Evolutionary conservation across 176 grass and related monocot genomes (phyloP).

Genomic region (Carex scoparia): DNA sequence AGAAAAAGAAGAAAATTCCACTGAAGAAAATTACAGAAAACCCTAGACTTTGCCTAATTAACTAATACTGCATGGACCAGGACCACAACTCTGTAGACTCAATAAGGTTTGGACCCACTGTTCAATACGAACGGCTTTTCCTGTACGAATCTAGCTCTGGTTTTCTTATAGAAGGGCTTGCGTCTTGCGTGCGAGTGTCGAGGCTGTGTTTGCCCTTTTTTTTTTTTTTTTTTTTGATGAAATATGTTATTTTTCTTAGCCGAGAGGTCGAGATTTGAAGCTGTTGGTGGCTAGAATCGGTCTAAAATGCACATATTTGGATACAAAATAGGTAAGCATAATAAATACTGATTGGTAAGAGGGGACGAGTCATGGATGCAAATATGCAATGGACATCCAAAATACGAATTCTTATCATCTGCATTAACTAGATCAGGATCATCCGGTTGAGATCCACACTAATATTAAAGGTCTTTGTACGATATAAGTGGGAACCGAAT

Average conservation of each 20-base stretch:
- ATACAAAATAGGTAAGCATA: background rate
- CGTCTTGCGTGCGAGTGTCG: background rate
- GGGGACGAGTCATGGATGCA: background rate
- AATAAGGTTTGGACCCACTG: background rate
- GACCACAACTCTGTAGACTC: background rate
- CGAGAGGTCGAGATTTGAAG: background rate
- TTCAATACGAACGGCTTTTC: background rate
- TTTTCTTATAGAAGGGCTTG: background rate
- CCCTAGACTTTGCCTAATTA: slow-evolving; percentile 10
- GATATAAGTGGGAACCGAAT: too few species aligned
- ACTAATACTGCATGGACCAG: background rate
- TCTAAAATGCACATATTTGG: background rate
- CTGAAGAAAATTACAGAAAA: background rate
- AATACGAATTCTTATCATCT: too few species aligned
- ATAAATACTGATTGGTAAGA: background rate
- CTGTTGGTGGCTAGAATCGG: background rate
- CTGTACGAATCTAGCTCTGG: background rate
- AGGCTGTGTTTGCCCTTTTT: background rate
- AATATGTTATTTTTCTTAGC: background rate
- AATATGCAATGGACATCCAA: too few species aligned
- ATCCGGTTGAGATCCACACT: too few species aligned
- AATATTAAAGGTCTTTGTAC: too few species aligned
- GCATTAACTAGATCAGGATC: too few species aligned
- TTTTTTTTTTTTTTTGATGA: too few species aligned
- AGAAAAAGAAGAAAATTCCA: background rate